Evolutionary conservation across 1,284 basidiomycete species (phyloP), one percentile per base, ranked within the genome.

Genomic region (Athelia sp.): DNA sequence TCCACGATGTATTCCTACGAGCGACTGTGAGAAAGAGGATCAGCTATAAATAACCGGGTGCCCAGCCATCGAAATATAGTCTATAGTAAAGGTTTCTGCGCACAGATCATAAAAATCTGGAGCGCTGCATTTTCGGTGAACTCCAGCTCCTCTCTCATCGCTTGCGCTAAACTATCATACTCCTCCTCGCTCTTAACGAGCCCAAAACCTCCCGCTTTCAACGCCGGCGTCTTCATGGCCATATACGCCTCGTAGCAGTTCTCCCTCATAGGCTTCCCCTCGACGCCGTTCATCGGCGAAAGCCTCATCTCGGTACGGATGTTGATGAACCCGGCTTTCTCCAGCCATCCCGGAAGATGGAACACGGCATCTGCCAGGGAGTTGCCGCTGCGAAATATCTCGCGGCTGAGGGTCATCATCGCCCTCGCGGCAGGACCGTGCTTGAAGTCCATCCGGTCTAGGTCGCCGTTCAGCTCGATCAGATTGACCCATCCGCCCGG

Each of bases 401-500:
- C 15, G 36, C 36, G 6, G 8, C 6, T n/a, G 36, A 21, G 47
- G 48, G 19, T 51, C 45, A 43, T 56, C 47, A 42, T 56, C 44
- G 31, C 40, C 34, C 40, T 50, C 9, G 55, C 55, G 3, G 53
- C 44, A 8, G 55, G 45, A 1, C 56, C 52, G 3, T 54, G 54
- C 42, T n/a, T n/a, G 35, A 32, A 51, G 14, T 32, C 42, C 45
- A 4, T 46, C 46, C 18, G 46, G 18, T 22, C 29, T 31, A 18
- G 42, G 42, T 42, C 47, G 54, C 50, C 13, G 50, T 65, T 60
- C 3, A 53, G 49, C 50, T 65, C 62, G 3, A 52, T 48, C 26
- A 64, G 51, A 50, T 64, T 63, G 14, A 63, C 55, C 58, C 58
- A 62, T 14, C 63, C 63, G 2, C 62, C 63, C 0, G 64, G 62